These are phyloP conservation scores for Whalleya microplaca DNA, from an alignment of 2,329 filamentous ascomycete species.

Conservation along the genomic window DNA sequence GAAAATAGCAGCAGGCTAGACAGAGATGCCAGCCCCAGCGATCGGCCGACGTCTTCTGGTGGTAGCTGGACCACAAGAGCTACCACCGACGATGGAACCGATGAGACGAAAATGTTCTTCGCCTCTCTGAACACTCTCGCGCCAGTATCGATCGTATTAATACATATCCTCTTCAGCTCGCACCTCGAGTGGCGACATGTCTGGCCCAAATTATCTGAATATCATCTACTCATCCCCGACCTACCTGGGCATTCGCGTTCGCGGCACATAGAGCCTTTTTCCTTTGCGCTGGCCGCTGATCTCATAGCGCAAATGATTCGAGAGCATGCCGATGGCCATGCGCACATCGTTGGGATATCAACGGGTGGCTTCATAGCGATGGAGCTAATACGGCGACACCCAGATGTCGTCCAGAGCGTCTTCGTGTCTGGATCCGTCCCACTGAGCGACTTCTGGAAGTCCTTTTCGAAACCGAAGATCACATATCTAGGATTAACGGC, in stretches of 20 bases:
- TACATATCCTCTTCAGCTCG: slow-evolving; percentile 35
- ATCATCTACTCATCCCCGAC: slow-evolving; percentile 46
- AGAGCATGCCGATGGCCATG: slow-evolving; percentile 38
- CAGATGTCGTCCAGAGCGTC: slow-evolving; percentile 40
- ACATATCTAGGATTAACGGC: slow-evolving; percentile 32
- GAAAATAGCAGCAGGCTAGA: slow-evolving; percentile 1
- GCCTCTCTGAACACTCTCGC: slow-evolving; percentile 35
- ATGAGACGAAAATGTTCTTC: slow-evolving; percentile 29
- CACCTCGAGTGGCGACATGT: slow-evolving; percentile 41
- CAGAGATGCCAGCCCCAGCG: slow-evolving; percentile 15
- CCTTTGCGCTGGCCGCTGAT: slow-evolving; percentile 37
- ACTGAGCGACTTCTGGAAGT: slow-evolving; percentile 29
- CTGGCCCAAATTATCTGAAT: slow-evolving; percentile 39
- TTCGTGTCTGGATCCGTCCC: slow-evolving; percentile 42
- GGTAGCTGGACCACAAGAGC: slow-evolving; percentile 24
- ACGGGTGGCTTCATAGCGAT: slow-evolving; percentile 44
- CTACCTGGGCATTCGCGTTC: slow-evolving; percentile 45
- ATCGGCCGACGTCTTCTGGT: slow-evolving; percentile 9
- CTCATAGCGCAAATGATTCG: slow-evolving; percentile 42
- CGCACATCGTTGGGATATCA: slow-evolving; percentile 47
- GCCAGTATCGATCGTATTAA: slow-evolving; percentile 18
- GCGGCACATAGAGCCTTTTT: slow-evolving; percentile 36
- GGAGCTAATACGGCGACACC: slow-evolving; percentile 39
- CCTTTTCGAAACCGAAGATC: slow-evolving; percentile 34
- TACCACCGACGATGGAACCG: slow-evolving; percentile 4